Evolutionary conservation across 129 eudicot species (phyloP).

Genomic region (Lonicera japonica): DNA sequence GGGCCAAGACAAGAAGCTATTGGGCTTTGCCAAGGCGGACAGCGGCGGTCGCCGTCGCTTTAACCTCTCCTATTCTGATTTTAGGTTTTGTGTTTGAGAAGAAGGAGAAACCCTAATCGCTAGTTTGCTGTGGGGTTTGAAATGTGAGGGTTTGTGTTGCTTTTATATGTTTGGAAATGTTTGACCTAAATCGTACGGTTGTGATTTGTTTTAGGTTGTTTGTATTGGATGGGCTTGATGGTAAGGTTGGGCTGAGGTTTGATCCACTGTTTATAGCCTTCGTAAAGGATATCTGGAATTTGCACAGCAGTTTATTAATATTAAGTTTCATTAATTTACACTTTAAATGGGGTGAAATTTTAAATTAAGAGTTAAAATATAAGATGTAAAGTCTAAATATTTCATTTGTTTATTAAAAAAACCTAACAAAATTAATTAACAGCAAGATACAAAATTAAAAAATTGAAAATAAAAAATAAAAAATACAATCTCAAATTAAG

Average conservation of each 20-base stretch:
- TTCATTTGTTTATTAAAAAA: too few species aligned
- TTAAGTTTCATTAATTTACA: too few species aligned
- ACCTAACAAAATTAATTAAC: too few species aligned
- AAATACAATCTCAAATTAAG: too few species aligned
- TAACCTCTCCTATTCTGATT: slow-evolving; percentile 61
- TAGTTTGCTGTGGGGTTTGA: neutral
- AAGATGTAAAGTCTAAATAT: too few species aligned
- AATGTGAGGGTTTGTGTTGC: neutral
- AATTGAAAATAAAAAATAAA: too few species aligned
- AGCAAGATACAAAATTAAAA: too few species aligned
- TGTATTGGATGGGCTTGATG: neutral
- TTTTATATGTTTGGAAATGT: neutral
- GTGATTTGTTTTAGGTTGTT: neutral
- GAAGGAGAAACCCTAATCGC: slow-evolving; percentile 15
- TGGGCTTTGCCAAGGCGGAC: slow-evolving; percentile 84
- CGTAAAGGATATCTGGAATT: too few species aligned
- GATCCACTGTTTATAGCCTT: too few species aligned
- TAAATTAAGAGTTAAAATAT: too few species aligned
- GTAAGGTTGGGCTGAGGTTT: neutral
- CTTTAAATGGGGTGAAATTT: too few species aligned
- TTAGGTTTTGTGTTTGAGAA: neutral
- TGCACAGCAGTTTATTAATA: too few species aligned
- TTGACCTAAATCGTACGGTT: neutral
- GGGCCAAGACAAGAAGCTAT: slow-evolving; percentile 72
- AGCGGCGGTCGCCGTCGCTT: slow-evolving; percentile 71